Percentiles rank a stretch among this genome's conserved stretches.
phyloP scores from a whole-genome alignment of 192 early-diverging fungal species.

The Linnemannia exigua region DNA sequence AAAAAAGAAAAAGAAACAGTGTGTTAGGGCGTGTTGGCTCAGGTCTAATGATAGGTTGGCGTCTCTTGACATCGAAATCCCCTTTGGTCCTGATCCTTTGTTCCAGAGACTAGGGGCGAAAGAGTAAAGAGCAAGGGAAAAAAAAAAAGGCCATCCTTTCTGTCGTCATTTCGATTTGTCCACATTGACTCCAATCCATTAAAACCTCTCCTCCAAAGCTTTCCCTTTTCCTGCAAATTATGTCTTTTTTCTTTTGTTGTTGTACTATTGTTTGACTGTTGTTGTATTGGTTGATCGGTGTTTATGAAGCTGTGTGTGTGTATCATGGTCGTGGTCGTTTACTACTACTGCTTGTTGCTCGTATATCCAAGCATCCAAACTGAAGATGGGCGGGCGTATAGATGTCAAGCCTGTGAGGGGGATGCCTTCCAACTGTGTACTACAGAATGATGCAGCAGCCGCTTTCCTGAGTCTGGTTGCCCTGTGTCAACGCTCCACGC shows the following conservation, averaged over 20 bases:
- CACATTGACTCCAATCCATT: not conserved
- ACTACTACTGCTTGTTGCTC: not conserved
- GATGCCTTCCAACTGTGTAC: no score
- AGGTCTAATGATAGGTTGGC: no score
- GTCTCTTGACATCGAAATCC: not conserved
- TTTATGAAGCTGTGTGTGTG: not conserved
- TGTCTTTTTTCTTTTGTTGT: constrained; percentile 5
- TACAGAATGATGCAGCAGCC: constrained; percentile 53
- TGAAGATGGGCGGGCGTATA: not conserved
- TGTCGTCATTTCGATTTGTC: not conserved
- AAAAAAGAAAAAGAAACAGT: not conserved
- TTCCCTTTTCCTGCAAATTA: not conserved
- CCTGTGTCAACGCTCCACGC: constrained; percentile 58
- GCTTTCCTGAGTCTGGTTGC: constrained; percentile 48
- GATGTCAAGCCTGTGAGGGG: not conserved
- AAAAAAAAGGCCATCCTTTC: not conserved
- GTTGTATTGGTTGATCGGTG: not conserved
- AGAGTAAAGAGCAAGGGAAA: not conserved
- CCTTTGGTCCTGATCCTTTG: not conserved
- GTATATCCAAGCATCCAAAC: not conserved
- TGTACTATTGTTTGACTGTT: not conserved
- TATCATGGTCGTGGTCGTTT: not conserved
- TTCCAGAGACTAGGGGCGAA: not conserved
- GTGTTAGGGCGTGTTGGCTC: no score
- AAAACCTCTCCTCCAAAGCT: not conserved